phyloP scores from a whole-genome alignment of 768 basidiomycete genomes.

The Trametes gibbosa region DNA sequence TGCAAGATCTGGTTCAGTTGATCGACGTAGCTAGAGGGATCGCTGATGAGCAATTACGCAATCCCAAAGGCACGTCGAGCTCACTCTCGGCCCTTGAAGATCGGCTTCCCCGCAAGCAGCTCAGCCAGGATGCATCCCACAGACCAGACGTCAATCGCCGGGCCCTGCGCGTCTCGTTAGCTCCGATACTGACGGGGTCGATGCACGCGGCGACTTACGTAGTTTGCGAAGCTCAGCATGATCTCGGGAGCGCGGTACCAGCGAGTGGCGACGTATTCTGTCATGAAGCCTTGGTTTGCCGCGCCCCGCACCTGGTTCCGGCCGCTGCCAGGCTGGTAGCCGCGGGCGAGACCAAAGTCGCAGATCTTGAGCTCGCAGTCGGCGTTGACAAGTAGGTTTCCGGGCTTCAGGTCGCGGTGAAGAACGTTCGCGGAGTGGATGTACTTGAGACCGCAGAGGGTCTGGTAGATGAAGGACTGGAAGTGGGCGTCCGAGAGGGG shows the following conservation, averaged over 20 bases:
- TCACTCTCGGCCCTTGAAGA: conserved; percentile 96
- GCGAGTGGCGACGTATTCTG: conserved; percentile 97
- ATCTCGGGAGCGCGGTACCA: conserved; percentile 99
- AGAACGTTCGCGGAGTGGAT: conserved; percentile 98
- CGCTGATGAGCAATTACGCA: background rate
- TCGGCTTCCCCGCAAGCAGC: conserved; percentile 88
- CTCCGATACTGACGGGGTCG: background rate
- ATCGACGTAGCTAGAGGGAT: conserved; percentile 83
- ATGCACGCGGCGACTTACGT: conserved; percentile 50
- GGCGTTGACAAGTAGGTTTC: conserved; percentile 94
- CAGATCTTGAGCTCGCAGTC: conserved; percentile 99
- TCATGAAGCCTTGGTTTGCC: conserved; percentile 95
- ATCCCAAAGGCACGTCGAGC: conserved; percentile 23
- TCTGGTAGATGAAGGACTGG: conserved; percentile 97
- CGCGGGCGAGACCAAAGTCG: conserved; percentile 95
- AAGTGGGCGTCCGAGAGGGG: conserved; percentile 89
- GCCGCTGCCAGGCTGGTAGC: conserved; percentile 84
- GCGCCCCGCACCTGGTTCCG: conserved; percentile 56
- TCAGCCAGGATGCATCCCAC: conserved; percentile 96
- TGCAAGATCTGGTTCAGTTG: conserved; percentile 98
- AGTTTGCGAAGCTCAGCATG: conserved; percentile 96
- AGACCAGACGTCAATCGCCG: conserved; percentile 94
- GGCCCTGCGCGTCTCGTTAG: conserved; percentile 50
- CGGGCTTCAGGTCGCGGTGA: conserved; percentile 93
- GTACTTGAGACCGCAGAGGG: conserved; percentile 96